A percentile compares a stretch with the other conserved stretches of the same genome.
Conservation (phyloP, 768 basidiomycete genomes). For the Pilatotrama ljubarskyi region DNA sequence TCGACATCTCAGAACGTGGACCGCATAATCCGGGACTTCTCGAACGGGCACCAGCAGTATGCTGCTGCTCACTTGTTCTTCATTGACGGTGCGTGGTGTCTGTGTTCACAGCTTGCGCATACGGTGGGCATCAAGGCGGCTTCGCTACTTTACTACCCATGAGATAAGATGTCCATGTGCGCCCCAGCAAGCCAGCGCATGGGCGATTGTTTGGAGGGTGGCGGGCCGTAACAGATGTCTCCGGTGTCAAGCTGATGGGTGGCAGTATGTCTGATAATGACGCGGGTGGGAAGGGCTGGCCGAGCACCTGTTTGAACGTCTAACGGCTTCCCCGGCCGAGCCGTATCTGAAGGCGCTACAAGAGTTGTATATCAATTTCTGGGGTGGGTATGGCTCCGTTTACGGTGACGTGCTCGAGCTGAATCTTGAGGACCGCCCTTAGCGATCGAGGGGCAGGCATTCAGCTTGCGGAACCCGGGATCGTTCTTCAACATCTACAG, state of each 20-base stretch:
- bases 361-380: constrained; percentile 92
- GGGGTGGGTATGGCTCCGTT: constrained; percentile 58
- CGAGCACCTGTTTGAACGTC: constrained; percentile 72
- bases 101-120: neutral
- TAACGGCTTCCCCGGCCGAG: constrained; percentile 76
- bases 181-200: too few relatives aligned
- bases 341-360: constrained; percentile 74
- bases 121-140: neutral
- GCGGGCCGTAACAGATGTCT: neutral
- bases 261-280: neutral
- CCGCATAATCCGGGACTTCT: constrained; percentile 85
- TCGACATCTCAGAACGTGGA: constrained; percentile 94
- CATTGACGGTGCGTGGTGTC: constrained; percentile 66
- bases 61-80: constrained; percentile 90
- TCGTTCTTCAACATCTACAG: constrained; percentile 90
- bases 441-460: constrained; percentile 88
- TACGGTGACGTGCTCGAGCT: neutral
- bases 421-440: constrained; percentile 10
- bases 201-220: too few relatives aligned
- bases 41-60: constrained; percentile 64
- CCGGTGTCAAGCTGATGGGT: neutral
- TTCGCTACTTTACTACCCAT: neutral
- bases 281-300: constrained; percentile 55
- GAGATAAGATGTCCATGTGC: too few relatives aligned
- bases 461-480: constrained; percentile 74